Evolutionary conservation across 2,329 filamentous ascomycete genomes (phyloP).

Genomic region (Shiraia sp.): DNA sequence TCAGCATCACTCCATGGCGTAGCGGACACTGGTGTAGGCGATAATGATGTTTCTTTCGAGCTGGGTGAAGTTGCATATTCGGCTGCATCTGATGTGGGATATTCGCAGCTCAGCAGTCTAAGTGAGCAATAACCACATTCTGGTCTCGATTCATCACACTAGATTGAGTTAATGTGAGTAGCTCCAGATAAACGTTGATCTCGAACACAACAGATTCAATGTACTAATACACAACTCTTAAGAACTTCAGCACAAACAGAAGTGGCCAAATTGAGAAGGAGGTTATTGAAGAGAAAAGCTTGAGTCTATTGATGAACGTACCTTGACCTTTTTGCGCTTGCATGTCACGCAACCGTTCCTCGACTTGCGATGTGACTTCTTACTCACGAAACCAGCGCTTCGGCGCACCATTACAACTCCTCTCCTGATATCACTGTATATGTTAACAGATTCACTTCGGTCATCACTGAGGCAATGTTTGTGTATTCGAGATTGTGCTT

Average conservation of each 20-base stretch:
- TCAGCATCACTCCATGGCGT: slow-evolving; percentile 3
- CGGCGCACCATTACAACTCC: slow-evolving; percentile 26
- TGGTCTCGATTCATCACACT: slow-evolving; percentile 39
- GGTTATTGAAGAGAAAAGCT: too few relatives aligned
- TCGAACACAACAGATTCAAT: too few relatives aligned
- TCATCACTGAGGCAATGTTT: neutral
- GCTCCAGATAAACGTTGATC: neutral
- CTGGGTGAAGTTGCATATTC: slow-evolving; percentile 7
- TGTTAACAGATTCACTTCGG: neutral
- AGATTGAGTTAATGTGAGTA: slow-evolving; percentile 1
- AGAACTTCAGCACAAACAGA: neutral
- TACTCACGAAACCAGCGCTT: slow-evolving; percentile 34
- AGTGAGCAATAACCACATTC: slow-evolving; percentile 32
- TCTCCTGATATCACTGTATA: neutral
- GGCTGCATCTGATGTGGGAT: slow-evolving; percentile 12
- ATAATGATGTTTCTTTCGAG: neutral
- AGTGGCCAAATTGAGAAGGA: too few relatives aligned
- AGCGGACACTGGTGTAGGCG: neutral
- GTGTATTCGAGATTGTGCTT: neutral
- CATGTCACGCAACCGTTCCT: slow-evolving; percentile 36
- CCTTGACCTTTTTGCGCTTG: slow-evolving; percentile 43
- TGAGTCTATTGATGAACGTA: too few relatives aligned
- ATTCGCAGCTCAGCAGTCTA: slow-evolving; percentile 30
- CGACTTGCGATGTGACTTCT: slow-evolving; percentile 39
- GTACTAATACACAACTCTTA: neutral